phyloP scores from a whole-genome alignment of 139 green algal species.

The Gonium pectorale region DNA sequence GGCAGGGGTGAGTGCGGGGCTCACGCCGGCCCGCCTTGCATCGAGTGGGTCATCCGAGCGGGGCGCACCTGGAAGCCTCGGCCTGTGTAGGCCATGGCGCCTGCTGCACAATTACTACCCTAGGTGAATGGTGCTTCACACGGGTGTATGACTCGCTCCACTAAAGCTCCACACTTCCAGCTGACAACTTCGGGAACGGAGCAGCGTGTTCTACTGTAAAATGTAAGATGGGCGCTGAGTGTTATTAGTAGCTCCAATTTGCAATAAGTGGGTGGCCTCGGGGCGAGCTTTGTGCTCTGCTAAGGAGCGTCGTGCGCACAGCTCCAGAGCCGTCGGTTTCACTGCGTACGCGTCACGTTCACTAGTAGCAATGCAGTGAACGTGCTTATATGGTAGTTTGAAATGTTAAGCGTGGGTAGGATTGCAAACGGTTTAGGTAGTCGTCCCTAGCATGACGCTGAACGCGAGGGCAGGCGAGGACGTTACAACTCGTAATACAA shows the following conservation, averaged over 20 bases:
- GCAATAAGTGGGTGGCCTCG: not conserved
- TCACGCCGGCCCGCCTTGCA: not conserved
- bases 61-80: constrained; percentile 9
- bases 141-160: not conserved
- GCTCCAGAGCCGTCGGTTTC: too few species aligned
- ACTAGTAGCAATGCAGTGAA: not conserved
- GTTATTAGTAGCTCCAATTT: not conserved
- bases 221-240: not conserved
- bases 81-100: constrained; percentile 12
- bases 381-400: not conserved
- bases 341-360: too few species aligned
- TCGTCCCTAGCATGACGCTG: not conserved
- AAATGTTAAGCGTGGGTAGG: not conserved
- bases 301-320: too few species aligned
- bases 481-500: not conserved
- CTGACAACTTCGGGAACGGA: not conserved
- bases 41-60: not conserved
- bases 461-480: too few species aligned
- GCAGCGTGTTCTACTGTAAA: not conserved
- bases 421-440: not conserved
- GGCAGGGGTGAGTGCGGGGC: not conserved
- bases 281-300: too few species aligned
- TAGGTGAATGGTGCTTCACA: not conserved
- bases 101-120: too few species aligned
- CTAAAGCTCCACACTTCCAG: not conserved